phyloP scores from a whole-genome alignment of 257 asterid species.

The Buddleja alternifolia region DNA sequence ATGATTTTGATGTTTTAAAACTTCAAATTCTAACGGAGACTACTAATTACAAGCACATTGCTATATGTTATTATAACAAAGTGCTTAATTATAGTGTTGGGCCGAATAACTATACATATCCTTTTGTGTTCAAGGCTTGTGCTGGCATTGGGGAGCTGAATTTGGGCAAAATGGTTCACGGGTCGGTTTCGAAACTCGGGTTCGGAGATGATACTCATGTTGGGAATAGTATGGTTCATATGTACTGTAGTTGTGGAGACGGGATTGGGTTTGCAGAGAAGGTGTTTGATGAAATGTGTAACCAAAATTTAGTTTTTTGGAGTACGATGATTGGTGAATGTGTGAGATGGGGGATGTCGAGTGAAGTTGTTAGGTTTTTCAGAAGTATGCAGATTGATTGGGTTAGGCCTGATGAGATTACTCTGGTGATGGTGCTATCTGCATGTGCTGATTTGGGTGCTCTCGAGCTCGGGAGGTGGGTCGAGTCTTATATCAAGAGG shows the following conservation, averaged over 20 bases:
- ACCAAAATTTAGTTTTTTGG: conserved; percentile 57
- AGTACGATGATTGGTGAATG: conserved; percentile 77
- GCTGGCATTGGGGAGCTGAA: conserved; percentile 64
- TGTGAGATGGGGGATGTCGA: conserved; percentile 60
- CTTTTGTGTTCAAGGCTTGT: conserved; percentile 81
- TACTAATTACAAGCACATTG: conserved; percentile 38
- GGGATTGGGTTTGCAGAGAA: conserved; percentile 58
- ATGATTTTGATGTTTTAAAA: too few species aligned
- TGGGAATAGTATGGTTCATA: conserved; percentile 62
- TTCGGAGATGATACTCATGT: conserved; percentile 56
- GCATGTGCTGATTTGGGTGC: conserved; percentile 81
- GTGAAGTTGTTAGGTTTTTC: conserved; percentile 57
- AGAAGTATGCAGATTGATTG: conserved; percentile 62
- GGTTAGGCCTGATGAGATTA: conserved; percentile 70
- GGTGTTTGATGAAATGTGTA: conserved; percentile 69
- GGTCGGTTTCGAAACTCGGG: conserved; percentile 59
- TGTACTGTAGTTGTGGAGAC: conserved; percentile 57
- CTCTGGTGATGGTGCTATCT: conserved; percentile 67
- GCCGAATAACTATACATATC: conserved; percentile 78
- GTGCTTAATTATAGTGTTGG: conserved; percentile 50
- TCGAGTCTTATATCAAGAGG: conserved; percentile 55
- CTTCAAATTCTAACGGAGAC: too few species aligned
- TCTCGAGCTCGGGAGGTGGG: conserved; percentile 78
- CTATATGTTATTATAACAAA: conserved; percentile 42
- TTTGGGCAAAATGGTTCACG: conserved; percentile 57